Percentiles rank a stretch among this genome's conserved stretches.
These are phyloP conservation scores for Lactarius indigo DNA, from an alignment of 768 basidiomycete genomes.

Conservation along the genomic window DNA sequence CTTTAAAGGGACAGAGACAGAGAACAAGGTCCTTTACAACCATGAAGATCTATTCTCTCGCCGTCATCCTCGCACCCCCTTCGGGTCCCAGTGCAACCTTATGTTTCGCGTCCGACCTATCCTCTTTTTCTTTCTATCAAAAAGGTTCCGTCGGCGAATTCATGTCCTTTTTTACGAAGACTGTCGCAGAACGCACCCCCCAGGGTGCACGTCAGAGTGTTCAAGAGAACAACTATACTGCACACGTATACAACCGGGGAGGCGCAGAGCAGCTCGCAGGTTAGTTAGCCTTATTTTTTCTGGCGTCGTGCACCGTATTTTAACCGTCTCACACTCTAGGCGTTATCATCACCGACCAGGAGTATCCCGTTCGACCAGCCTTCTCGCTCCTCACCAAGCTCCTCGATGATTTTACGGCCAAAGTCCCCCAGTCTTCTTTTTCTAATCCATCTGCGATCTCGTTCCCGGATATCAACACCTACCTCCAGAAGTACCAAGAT, in stretches of 20 bases:
- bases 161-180: constrained; percentile 90
- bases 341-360: constrained; percentile 90
- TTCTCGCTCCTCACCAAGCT: constrained; percentile 93
- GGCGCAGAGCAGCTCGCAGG: constrained; percentile 84
- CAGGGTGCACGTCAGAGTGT: constrained; percentile 90
- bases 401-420: constrained; percentile 84
- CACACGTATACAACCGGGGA: constrained; percentile 90
- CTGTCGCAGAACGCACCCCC: constrained; percentile 82
- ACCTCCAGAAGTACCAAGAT: constrained; percentile 93
- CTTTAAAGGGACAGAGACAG: neutral
- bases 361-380: constrained; percentile 95
- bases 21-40: constrained; percentile 8
- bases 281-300: constrained; percentile 35
- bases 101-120: constrained; percentile 70
- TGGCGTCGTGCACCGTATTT: constrained; percentile 16
- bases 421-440: constrained; percentile 71
- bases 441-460: constrained; percentile 62
- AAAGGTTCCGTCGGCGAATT: constrained; percentile 85
- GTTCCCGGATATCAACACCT: constrained; percentile 73
- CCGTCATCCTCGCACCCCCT: constrained; percentile 65
- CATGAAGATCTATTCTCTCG: constrained; percentile 88
- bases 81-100: constrained; percentile 63
- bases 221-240: constrained; percentile 89
- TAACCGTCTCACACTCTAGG: constrained; percentile 40
- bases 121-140: constrained; percentile 93